A percentile compares a stretch with the other conserved stretches of the same genome.
Evolutionary conservation across 768 basidiomycete species (phyloP).

Genomic region (Leccinum longicurvipes): DNA sequence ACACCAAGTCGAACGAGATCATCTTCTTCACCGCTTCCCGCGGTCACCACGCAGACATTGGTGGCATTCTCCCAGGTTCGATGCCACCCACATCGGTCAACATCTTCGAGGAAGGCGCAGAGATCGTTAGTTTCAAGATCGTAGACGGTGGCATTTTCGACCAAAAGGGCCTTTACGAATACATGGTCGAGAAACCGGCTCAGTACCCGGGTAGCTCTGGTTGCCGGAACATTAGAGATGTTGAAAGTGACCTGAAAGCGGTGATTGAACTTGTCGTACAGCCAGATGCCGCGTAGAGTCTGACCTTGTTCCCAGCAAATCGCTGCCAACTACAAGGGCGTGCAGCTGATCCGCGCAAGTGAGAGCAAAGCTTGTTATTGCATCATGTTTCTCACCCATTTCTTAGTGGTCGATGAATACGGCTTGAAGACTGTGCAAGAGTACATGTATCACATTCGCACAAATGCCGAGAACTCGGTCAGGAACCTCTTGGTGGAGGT

Average conservation of each 20-base stretch:
- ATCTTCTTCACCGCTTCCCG: slow-evolving; percentile 93
- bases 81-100: slow-evolving; percentile 94
- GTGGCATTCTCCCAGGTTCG: slow-evolving; percentile 87
- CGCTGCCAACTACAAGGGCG: slow-evolving; percentile 90
- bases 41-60: slow-evolving; percentile 93
- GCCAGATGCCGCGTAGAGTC: not conserved
- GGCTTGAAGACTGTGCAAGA: slow-evolving; percentile 82
- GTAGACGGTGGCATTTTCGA: slow-evolving; percentile 83
- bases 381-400: slow-evolving; percentile 8
- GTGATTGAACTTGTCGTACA: slow-evolving; percentile 40
- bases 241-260: slow-evolving; percentile 90
- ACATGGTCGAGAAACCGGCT: slow-evolving; percentile 80
- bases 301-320: slow-evolving; percentile 60
- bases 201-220: slow-evolving; percentile 84
- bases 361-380: slow-evolving; percentile 20
- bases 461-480: slow-evolving; percentile 86
- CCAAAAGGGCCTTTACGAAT: slow-evolving; percentile 64
- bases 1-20: slow-evolving; percentile 58
- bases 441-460: slow-evolving; percentile 89
- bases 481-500: slow-evolving; percentile 77
- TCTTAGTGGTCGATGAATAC: slow-evolving; percentile 80
- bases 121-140: slow-evolving; percentile 89
- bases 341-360: slow-evolving; percentile 81
- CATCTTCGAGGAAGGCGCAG: slow-evolving; percentile 92
- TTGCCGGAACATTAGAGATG: slow-evolving; percentile 82